These are phyloP conservation scores for Penicillium decumbens DNA, from an alignment of 2,329 filamentous ascomycete species.

Conservation along the genomic window DNA sequence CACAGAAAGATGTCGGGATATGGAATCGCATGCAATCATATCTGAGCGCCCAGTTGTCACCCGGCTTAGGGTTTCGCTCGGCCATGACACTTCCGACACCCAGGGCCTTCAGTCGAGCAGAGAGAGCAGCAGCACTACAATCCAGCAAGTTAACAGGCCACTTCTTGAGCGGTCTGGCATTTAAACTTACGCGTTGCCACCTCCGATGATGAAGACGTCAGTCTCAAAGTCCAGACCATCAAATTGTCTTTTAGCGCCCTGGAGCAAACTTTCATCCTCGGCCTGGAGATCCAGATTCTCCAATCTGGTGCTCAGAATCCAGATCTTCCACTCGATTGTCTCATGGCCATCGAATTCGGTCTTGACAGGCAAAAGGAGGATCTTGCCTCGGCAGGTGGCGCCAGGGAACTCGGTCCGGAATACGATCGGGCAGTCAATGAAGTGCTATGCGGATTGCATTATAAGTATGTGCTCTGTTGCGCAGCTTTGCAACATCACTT, in stretches of 20 bases:
- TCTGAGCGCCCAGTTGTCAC: slow-evolving; percentile 46
- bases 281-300: slow-evolving; percentile 20
- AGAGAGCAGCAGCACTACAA: slow-evolving; percentile 38
- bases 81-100: slow-evolving; percentile 42
- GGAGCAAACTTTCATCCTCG: slow-evolving; percentile 22
- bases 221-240: slow-evolving; percentile 17
- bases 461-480: not conserved
- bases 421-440: slow-evolving; percentile 28
- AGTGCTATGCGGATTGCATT: slow-evolving; percentile 21
- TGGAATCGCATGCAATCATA: slow-evolving; percentile 47
- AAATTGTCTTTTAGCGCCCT: slow-evolving; percentile 11
- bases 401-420: slow-evolving; percentile 33
- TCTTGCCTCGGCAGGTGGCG: slow-evolving; percentile 29
- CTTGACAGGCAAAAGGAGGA: slow-evolving; percentile 28
- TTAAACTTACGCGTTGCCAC: slow-evolving; percentile 38
- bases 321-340: slow-evolving; percentile 25
- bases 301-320: slow-evolving; percentile 24
- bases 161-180: not conserved
- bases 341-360: not conserved
- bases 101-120: slow-evolving; percentile 45
- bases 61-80: slow-evolving; percentile 41
- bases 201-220: slow-evolving; percentile 38
- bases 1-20: slow-evolving; percentile 34
- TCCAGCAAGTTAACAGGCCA: not conserved
- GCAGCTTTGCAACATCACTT: not conserved